Base-by-base conservation (phyloP, 305 asterid genomes). In the Caryopteris hybrid region DNA sequence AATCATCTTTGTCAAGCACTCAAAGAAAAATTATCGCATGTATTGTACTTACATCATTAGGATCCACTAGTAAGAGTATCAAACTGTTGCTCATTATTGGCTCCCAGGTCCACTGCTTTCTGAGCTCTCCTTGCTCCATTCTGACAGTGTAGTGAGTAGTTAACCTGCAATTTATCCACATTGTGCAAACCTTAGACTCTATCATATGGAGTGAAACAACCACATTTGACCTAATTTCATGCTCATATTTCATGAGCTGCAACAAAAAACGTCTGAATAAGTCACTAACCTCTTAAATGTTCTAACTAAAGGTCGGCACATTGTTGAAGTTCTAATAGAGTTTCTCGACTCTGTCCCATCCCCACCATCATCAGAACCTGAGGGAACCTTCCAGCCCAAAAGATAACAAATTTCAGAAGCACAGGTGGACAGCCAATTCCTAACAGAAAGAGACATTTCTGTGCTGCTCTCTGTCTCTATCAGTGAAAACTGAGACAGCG, bases 31-130 rank as follows among this genome's bases (percentile, higher is more conserved):
- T 51, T 20, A 66, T 70, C 50, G 45, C 63, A 80, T 48, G 50
- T 50, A 59, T 33, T 17, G 61, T 18, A 79, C 46, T 88, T 86
- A 91, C 99, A 84, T 95, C 99, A 78, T 85, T 85, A 65, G 90
- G 92, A 83, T 95, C 99, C 83, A 86, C 83, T 72, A 95, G 96
- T 80, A 89, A 79, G 80, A 95, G 99, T 68, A 89, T 83, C 88
- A 95, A 80, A 80, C 97, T 83, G 66, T 79, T 79, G 76, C 92
- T 88, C 96, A 91, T 95, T 88, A 79, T 53, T 22, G 98, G 96
- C 69, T 95, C 99, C 99, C 99, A 95, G 70, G 81, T 84, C 98
- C 96, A 95, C 86, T 86, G 92, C 86, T 85, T 86, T 81, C 78
- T 74, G 55, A 88, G 80, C 78, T 78, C 94, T 65, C 76, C 86